Conservation (phyloP, 305 asterid species). For the Fraxinus baroniana region DNA sequence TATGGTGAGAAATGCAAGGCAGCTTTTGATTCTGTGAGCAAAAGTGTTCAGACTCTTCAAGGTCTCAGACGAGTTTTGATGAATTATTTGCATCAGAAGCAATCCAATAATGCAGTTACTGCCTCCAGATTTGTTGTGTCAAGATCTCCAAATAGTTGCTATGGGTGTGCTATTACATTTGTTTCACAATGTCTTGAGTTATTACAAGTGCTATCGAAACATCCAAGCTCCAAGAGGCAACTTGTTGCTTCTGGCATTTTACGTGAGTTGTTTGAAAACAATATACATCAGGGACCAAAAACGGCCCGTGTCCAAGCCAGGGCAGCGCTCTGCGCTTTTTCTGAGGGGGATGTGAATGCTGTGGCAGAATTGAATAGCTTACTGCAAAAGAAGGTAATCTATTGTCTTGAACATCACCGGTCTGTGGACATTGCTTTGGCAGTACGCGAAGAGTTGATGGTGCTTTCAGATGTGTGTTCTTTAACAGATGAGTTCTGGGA, state of each 20-base stretch:
- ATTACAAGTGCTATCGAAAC: slow-evolving; percentile 85
- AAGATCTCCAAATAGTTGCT: slow-evolving; percentile 93
- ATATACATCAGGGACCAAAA: slow-evolving; percentile 98
- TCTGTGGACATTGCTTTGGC: slow-evolving; percentile 96
- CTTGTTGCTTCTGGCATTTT: slow-evolving; percentile 92
- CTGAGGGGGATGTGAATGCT: slow-evolving; percentile 88
- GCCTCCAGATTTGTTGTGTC: slow-evolving; percentile 87
- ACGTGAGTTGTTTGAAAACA: slow-evolving; percentile 95
- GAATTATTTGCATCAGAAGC: slow-evolving; percentile 94
- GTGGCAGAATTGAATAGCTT: slow-evolving; percentile 85
- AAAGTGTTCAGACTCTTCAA: slow-evolving; percentile 99
- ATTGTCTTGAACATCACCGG: slow-evolving; percentile 99
- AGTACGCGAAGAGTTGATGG: slow-evolving; percentile 89
- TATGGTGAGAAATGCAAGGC: slow-evolving; percentile 99
- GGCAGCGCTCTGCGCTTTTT: slow-evolving; percentile 98
- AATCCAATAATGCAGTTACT: slow-evolving; percentile 65
- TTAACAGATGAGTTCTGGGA: slow-evolving; percentile 99
- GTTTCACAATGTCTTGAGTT: slow-evolving; percentile 96
- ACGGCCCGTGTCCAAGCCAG: slow-evolving; percentile 97
- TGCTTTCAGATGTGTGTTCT: slow-evolving; percentile 93
- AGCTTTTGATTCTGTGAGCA: slow-evolving; percentile 99
- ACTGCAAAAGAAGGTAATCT: slow-evolving; percentile 82
- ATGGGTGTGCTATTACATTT: slow-evolving; percentile 96
- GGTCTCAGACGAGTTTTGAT: slow-evolving; percentile 93
- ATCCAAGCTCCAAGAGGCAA: slow-evolving; percentile 80